Conservation (phyloP, 108 stramenopile species). For the Hondaea fermentalgiana region DNA sequence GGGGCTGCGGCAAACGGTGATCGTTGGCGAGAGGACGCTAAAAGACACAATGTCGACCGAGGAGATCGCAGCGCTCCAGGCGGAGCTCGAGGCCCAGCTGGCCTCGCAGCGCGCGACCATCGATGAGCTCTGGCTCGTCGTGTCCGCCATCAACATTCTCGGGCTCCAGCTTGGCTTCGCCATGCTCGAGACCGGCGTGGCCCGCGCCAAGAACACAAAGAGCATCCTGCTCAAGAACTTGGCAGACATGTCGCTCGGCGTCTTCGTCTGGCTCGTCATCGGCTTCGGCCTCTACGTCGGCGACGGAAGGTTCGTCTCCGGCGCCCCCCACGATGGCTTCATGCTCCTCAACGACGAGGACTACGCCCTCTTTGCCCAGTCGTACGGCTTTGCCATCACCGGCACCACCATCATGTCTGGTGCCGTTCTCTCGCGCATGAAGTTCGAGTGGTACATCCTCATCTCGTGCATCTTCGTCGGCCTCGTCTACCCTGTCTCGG, state of each 20-base stretch:
- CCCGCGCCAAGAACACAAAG: constrained; percentile 36
- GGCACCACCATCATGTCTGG: constrained; percentile 36
- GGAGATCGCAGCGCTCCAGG: neutral
- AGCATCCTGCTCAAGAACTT: constrained; percentile 35
- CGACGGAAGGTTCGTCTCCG: neutral
- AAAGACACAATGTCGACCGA: neutral
- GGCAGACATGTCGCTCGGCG: constrained; percentile 25
- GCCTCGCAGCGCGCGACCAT: neutral
- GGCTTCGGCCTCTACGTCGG: constrained; percentile 30
- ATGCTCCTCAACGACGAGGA: constrained; percentile 14
- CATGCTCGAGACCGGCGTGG: constrained; percentile 36
- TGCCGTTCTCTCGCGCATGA: constrained; percentile 29
- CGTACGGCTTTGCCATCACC: constrained; percentile 39
- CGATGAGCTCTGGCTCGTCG: neutral
- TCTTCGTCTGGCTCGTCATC: constrained; percentile 23
- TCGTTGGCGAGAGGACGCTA: too few species aligned
- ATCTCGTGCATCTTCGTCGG: constrained; percentile 13
- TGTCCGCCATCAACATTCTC: neutral
- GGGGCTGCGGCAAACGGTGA: too few species aligned
- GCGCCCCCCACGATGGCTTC: constrained; percentile 23
- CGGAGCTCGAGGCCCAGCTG: neutral
- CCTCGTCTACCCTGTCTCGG: constrained; percentile 32
- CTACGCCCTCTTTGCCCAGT: constrained; percentile 32
- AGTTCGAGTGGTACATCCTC: constrained; percentile 28
- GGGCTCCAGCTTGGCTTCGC: constrained; percentile 35